Percentiles rank a stretch among this genome's conserved stretches.
phyloP scores from a whole-genome alignment of 2,329 filamentous ascomycete genomes.

The Sclerotinia minor region DNA sequence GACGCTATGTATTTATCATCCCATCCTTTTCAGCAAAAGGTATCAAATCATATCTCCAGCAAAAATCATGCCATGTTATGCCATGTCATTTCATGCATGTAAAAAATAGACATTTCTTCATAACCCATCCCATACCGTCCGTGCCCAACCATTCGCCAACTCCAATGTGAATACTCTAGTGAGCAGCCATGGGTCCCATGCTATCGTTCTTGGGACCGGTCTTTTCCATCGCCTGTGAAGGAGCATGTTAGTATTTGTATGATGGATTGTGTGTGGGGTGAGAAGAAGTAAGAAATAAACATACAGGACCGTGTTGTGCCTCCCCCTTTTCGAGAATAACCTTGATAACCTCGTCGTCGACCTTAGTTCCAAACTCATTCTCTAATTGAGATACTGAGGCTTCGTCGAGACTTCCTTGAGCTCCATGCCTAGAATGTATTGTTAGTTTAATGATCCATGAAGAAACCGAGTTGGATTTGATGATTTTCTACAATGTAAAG shows the following conservation, averaged over 20 bases:
- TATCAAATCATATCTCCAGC: constrained; percentile 8
- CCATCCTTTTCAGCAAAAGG: neutral
- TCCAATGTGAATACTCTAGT: constrained; percentile 32
- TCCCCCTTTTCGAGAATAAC: constrained; percentile 77
- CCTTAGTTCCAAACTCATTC: constrained; percentile 80
- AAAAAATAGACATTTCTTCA: constrained; percentile 13
- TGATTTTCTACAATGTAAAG: neutral
- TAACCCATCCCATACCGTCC: neutral
- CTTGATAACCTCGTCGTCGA: constrained; percentile 78
- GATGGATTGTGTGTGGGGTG: neutral
- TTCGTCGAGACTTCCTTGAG: constrained; percentile 73
- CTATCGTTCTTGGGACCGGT: constrained; percentile 42
- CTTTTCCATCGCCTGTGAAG: constrained; percentile 41
- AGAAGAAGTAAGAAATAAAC: constrained; percentile 33
- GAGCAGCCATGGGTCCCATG: constrained; percentile 35
- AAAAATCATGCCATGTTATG: neutral
- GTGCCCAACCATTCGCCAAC: constrained; percentile 19
- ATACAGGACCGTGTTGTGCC: constrained; percentile 61
- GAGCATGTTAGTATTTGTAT: constrained; percentile 25
- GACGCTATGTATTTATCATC: neutral
- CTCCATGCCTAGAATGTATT: constrained; percentile 66
- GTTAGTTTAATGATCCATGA: constrained; percentile 9
- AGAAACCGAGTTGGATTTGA: neutral
- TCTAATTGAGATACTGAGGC: constrained; percentile 76
- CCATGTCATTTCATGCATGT: constrained; percentile 1